A percentile compares a stretch with the other conserved stretches of the same genome.
Conservation (phyloP, 306 rosid genomes). For the cucumber (Cucumis sativus) region DNA sequence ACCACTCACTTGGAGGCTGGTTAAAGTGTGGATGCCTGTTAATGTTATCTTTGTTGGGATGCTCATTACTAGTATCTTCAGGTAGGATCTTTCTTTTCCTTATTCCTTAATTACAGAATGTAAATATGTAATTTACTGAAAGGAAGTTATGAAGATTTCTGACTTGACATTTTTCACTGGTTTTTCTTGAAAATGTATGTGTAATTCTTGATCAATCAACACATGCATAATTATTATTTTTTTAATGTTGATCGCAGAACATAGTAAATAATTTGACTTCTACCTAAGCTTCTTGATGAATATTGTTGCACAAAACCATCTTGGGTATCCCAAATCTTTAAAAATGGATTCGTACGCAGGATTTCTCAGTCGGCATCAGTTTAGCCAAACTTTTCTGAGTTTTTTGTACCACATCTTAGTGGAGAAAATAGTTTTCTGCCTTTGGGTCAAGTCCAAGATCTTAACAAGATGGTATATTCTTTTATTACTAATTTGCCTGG, state of each 20-base stretch:
- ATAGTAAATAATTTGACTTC: not conserved
- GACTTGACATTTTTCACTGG: not conserved
- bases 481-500: not conserved
- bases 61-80: conserved; percentile 97
- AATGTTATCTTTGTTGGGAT: conserved; percentile 87
- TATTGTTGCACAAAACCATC: not conserved
- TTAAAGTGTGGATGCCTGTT: conserved; percentile 92
- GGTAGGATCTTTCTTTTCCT: conserved; percentile 35
- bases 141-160: not conserved
- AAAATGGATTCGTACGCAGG: not conserved
- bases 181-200: not conserved
- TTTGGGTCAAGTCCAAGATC: not conserved
- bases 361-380: not conserved
- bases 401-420: not conserved
- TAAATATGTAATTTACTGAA: not conserved
- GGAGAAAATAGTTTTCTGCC: not conserved
- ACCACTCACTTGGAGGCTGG: conserved; percentile 81
- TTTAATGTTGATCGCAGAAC: not conserved
- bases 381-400: not conserved
- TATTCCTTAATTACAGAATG: not conserved
- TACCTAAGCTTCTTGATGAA: not conserved
- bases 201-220: not conserved
- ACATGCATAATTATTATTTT: not conserved
- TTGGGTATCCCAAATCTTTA: not conserved
- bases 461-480: not conserved